Conservation (phyloP, 108 stramenopile genomes). For the Epithemia pelagica region DNA sequence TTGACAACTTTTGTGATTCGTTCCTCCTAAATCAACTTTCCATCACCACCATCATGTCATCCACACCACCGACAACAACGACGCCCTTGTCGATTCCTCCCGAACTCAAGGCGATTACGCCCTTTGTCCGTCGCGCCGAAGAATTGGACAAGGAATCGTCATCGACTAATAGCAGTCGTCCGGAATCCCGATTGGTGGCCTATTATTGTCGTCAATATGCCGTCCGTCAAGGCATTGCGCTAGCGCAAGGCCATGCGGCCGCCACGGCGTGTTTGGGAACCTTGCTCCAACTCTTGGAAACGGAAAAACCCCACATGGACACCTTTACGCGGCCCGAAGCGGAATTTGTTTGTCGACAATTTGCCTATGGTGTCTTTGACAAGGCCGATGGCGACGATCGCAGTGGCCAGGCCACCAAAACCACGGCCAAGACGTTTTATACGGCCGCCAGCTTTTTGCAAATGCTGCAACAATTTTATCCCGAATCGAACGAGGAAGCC, state of each 20-base stretch:
- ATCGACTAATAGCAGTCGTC: conserved; percentile 9
- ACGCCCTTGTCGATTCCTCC: conserved; percentile 55
- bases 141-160: conserved; percentile 73
- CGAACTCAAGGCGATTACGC: conserved; percentile 70
- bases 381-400: conserved; percentile 86
- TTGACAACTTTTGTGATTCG: too few relatives aligned
- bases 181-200: conserved; percentile 81
- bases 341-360: conserved; percentile 59
- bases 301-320: conserved; percentile 65
- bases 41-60: not conserved
- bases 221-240: conserved; percentile 60
- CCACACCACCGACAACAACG: not conserved
- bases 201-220: conserved; percentile 91
- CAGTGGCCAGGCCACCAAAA: conserved; percentile 57
- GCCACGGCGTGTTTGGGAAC: conserved; percentile 52
- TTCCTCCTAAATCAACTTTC: too few relatives aligned
- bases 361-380: conserved; percentile 76
- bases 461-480: conserved; percentile 81
- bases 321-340: conserved; percentile 65
- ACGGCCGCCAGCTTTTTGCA: conserved; percentile 86
- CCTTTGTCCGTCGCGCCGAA: conserved; percentile 78
- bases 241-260: conserved; percentile 18
- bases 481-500: conserved; percentile 23
- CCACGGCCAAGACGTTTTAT: conserved; percentile 88
- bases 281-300: conserved; percentile 53